phyloP scores from a whole-genome alignment of 2,329 filamentous ascomycete species.

The Phaeoacremonium minimum region DNA sequence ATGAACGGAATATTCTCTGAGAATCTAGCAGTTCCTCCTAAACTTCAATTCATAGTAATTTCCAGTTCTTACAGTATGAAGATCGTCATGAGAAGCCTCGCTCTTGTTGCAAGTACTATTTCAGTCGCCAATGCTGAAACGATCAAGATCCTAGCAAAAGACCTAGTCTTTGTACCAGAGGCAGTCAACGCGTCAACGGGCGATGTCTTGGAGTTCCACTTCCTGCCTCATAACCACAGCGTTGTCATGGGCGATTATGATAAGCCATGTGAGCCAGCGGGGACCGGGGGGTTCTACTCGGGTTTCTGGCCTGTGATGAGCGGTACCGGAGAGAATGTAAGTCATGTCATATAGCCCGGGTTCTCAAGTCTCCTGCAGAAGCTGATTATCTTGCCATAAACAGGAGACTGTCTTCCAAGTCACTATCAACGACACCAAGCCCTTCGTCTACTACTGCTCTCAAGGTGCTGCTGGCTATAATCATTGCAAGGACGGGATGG shows the following conservation, averaged over 20 bases:
- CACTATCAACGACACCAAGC: constrained; percentile 31
- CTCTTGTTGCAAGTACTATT: too few relatives aligned
- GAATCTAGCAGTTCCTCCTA: too few relatives aligned
- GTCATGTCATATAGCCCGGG: too few relatives aligned
- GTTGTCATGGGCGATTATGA: constrained; percentile 42
- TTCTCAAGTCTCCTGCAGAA: too few relatives aligned
- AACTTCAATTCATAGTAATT: too few relatives aligned
- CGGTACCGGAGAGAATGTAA: constrained; percentile 14
- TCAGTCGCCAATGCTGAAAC: background rate
- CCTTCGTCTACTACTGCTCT: constrained; percentile 43
- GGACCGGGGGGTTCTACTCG: constrained; percentile 34
- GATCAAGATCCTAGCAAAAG: constrained; percentile 21
- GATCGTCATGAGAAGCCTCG: too few relatives aligned
- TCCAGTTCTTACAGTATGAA: too few relatives aligned
- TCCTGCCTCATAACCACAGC: constrained; percentile 44
- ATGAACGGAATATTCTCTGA: too few relatives aligned
- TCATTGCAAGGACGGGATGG: constrained; percentile 40
- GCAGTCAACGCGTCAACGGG: constrained; percentile 37
- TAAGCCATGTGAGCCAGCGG: constrained; percentile 40
- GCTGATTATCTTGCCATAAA: too few relatives aligned
- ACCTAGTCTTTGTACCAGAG: constrained; percentile 37
- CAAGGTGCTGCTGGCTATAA: constrained; percentile 25
- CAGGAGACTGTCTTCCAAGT: constrained; percentile 33
- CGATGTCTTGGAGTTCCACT: constrained; percentile 48
- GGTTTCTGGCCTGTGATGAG: constrained; percentile 36